phyloP scores from a whole-genome alignment of 164 flowering plant genomes.

The Chloranthus sessilifolius region DNA sequence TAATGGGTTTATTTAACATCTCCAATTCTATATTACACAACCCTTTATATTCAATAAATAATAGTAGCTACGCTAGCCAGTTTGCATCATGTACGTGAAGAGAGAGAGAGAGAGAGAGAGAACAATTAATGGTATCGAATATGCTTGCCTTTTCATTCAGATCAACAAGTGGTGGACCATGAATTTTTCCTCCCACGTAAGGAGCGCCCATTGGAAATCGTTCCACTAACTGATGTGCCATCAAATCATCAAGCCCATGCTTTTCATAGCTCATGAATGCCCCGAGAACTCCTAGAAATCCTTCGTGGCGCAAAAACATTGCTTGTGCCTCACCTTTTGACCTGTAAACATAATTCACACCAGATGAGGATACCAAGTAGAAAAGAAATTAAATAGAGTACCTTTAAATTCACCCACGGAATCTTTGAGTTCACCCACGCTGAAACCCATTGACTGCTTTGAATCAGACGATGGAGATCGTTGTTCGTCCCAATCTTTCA shows the following conservation, averaged over 20 bases:
- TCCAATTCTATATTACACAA: too few species aligned
- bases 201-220: constrained; percentile 99
- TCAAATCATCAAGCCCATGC: constrained; percentile 94
- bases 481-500: too few species aligned
- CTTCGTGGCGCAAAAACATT: constrained; percentile 98
- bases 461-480: too few species aligned
- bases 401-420: too few species aligned
- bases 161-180: constrained; percentile 90
- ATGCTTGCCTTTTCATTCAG: constrained; percentile 85
- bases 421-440: too few species aligned
- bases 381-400: too few species aligned
- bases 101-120: too few species aligned
- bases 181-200: constrained; percentile 84
- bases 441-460: too few species aligned
- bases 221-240: constrained; percentile 98
- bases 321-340: constrained; percentile 87
- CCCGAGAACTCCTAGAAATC: constrained; percentile 95
- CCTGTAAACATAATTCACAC: constrained; percentile 61
- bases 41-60: too few species aligned
- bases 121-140: not conserved
- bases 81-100: too few species aligned
- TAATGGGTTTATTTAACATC: too few species aligned
- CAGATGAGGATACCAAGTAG: not conserved
- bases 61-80: too few species aligned
- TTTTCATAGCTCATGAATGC: constrained; percentile 99